Evolutionary conservation across 1,139 yeast genomes (phyloP), one percentile per base, ranked within the genome.

Genomic region (Saccharomycopsis phalli): DNA sequence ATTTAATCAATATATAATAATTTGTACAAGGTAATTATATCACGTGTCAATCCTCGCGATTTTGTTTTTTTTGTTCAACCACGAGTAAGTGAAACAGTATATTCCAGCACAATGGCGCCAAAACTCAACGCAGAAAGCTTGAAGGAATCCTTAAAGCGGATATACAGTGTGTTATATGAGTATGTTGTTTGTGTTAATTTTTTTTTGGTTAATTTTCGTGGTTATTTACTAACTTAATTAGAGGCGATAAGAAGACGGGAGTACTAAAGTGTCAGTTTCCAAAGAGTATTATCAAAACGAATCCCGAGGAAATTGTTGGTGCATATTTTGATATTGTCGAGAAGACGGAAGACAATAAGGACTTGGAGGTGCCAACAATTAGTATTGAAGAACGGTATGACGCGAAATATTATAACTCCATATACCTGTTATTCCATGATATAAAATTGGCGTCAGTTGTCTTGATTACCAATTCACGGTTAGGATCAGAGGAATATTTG

Each of bases 391-490:
- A 55, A 4, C 61, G 63, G 42, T 54, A 61, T 40, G 57, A 56
- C 2, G 44, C 49, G 2, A 49, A 59, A 0, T 53, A 58, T 21
- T 80, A 79, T 52, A 51, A 51, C 1, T 53, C 66, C 0, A 63
- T 78, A 7, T 80, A 77, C 51, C 62, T 61, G 34, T 52, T 86
- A 11, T 84, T 71, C 53, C 91, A 81, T 53, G 97, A 88, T 57
- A 58, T 88, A 45, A 81, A 76, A 51, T 61, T 80, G 14, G 79
- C 81, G 0, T 65, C 80, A 32, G 70, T 76, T 7, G 55, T 69
- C 20, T 61, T 68, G 27, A 66, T 81, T 18, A 63, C 65, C 28
- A 60, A 65, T 38, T 62, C 66, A 42, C 67, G 69, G 19, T 67
- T 77, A 25, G 87, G 86, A 1, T 63, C 78, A n/a, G 54, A 62